Evolutionary conservation across 768 basidiomycete species (phyloP).

Genomic region (Serendipita sp.): DNA sequence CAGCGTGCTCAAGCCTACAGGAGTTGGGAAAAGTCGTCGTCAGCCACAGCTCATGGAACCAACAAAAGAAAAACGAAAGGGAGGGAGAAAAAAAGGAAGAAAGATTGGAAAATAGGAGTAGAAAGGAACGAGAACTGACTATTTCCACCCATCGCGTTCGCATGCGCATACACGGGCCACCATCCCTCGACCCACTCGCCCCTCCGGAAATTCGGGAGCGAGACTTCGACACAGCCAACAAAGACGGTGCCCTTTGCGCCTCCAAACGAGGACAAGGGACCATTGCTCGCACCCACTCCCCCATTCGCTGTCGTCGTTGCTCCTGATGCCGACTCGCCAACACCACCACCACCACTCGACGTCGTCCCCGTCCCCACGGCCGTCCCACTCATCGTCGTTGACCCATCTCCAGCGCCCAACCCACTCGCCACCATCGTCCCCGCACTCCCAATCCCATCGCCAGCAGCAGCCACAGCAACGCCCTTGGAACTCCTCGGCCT

Average conservation of each 20-base stretch:
- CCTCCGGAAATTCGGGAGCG: conserved; percentile 54
- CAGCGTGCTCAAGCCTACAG: conserved; percentile 11
- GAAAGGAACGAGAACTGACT: too few species aligned
- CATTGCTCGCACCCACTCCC: conserved; percentile 26
- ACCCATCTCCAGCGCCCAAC: too few species aligned
- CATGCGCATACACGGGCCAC: conserved; percentile 42
- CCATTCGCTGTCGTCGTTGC: conserved; percentile 35
- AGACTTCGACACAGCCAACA: conserved; percentile 44
- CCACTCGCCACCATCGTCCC: too few species aligned
- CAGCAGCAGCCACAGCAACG: not conserved
- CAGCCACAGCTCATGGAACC: not conserved
- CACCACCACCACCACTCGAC: not conserved
- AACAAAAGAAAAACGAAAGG: too few species aligned
- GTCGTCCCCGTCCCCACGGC: not conserved
- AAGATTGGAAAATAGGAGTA: not conserved
- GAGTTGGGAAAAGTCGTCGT: not conserved
- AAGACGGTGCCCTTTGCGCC: conserved; percentile 42
- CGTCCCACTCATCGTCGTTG: not conserved
- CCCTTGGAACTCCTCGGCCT: conserved; percentile 5
- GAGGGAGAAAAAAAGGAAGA: conserved; percentile 10
- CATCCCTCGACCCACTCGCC: conserved; percentile 68
- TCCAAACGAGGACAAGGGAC: conserved; percentile 24
- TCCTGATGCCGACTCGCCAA: conserved; percentile 18
- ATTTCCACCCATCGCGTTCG: not conserved
- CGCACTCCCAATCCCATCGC: too few species aligned